A percentile compares a stretch with the other conserved stretches of the same genome.
These are phyloP conservation scores for Hypoxylon cercidicola DNA, from an alignment of 495 filamentous ascomycete species.

Conservation along the genomic window DNA sequence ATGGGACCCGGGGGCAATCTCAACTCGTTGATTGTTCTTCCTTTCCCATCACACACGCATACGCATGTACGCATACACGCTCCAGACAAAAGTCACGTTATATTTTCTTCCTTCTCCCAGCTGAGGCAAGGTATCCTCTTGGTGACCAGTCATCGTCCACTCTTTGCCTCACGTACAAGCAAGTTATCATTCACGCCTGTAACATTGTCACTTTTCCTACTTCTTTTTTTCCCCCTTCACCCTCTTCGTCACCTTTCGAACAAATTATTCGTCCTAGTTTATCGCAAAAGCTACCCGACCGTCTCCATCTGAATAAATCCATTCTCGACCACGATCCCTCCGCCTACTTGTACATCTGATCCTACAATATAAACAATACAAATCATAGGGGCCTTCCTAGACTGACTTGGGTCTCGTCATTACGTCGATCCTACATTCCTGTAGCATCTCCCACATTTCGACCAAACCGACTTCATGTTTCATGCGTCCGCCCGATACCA, in stretches of 20 bases:
- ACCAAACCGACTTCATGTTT: conserved; percentile 31
- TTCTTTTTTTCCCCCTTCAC: conserved; percentile 2
- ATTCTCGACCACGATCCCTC: conserved; percentile 8
- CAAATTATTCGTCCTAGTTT: conserved; percentile 1
- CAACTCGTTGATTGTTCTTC: conserved; percentile 27
- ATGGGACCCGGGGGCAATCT: conserved; percentile 26
- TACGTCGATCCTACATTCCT: conserved; percentile 34
- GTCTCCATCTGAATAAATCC: conserved; percentile 12
- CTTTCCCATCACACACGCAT: conserved; percentile 18
- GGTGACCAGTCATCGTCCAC: conserved; percentile 33
- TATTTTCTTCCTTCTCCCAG: conserved; percentile 21
- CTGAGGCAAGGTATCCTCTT: conserved; percentile 24
- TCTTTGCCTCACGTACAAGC: conserved; percentile 21
- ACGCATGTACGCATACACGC: neutral
- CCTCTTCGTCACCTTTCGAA: conserved; percentile 13
- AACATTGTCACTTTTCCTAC: conserved; percentile 9
- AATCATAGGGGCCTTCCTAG: conserved; percentile 6
- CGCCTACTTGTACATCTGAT: neutral
- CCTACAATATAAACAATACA: conserved; percentile 2
- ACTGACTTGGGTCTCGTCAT: conserved; percentile 10
- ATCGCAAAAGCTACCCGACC: conserved; percentile 8
- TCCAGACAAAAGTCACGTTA: conserved; percentile 18
- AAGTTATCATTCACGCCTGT: conserved; percentile 15
- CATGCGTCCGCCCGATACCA: conserved; percentile 21
- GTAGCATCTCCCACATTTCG: conserved; percentile 21